Base-by-base conservation (phyloP, 148 eudicot genomes). In the Nepenthes gracilis region DNA sequence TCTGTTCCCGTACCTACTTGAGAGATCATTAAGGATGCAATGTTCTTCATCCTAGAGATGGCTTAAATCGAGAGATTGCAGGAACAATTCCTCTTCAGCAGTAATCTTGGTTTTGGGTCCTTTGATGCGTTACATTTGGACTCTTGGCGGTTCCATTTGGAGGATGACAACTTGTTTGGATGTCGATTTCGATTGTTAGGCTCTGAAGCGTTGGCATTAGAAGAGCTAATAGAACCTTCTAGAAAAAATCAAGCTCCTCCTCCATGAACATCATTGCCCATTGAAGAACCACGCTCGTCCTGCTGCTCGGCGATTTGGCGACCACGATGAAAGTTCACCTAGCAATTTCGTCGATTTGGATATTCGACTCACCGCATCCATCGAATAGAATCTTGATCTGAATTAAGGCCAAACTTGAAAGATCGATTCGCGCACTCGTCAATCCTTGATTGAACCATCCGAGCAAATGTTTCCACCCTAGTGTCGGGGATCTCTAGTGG, bases 1-100 rank as follows among this genome's bases (percentile, higher is more conserved):
- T 77, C 78, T 2, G 78, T 63, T 53, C n/a, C 67, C 81, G 32
- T 77, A 74, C 9, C 78, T n/a, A n/a, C 81, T 1, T 64, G 57
- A 2, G 67, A 55, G 12, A 67, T 64, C 81, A 77, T 77, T n/a
- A 59, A n/a, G 12, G 35, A 33, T 23, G 67, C 64, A 6, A 77
- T 66, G 47, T 10, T 67, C 55, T 63, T 73, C 75, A 74, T 70
- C 38, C 34, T 70, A 7, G 43, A 33, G 12, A 66, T 53, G 36
- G 12, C 66, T 35, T n/a, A n/a, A n/a, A n/a, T 73, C 72, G 15
- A 2, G 56, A 43, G 33, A 72, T 54, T 7, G 67, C 65, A 0
- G 81, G 37, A n/a, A n/a, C n/a, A 69, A 78, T 9, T 57, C 62
- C 8, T 48, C 71, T 13, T 73, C 67, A 1, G 48, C 58, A 2